Conservation (phyloP, 148 eudicot species). For the Silene uniflora region DNA sequence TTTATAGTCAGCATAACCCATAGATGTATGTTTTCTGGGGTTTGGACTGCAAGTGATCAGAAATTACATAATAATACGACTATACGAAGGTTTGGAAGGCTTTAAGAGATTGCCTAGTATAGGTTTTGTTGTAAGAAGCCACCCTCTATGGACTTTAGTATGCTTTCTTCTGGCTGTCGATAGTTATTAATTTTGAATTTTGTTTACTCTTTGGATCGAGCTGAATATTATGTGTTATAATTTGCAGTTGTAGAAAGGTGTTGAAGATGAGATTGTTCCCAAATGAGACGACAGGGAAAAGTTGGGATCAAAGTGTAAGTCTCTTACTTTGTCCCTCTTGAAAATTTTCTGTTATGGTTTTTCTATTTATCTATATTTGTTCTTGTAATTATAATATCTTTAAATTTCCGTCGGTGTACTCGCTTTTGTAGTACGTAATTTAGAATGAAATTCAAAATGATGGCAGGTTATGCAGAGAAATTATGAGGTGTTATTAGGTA, state of each 20-base stretch:
- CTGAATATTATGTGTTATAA: conserved; percentile 3
- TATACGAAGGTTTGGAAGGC: no score
- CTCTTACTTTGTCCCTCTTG: not conserved
- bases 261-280: conserved; percentile 88
- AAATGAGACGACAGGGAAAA: conserved; percentile 64
- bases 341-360: not conserved
- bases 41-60: no score
- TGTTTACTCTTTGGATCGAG: not conserved
- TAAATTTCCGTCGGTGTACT: not conserved
- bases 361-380: not conserved
- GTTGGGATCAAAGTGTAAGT: conserved; percentile 80
- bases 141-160: not conserved
- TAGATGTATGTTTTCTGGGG: no score
- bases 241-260: conserved; percentile 74
- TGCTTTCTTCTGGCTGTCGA: not conserved
- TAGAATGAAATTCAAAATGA: not conserved
- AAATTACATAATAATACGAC: no score
- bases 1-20: no score
- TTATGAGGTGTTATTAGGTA: conserved; percentile 79
- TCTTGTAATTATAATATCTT: not conserved
- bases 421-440: not conserved
- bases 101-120: no score
- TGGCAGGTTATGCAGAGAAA: conserved; percentile 84
- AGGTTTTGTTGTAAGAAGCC: no score
- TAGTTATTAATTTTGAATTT: not conserved